phyloP scores from a whole-genome alignment of 176 grass and related monocot genomes.

The Carex kokanica region DNA sequence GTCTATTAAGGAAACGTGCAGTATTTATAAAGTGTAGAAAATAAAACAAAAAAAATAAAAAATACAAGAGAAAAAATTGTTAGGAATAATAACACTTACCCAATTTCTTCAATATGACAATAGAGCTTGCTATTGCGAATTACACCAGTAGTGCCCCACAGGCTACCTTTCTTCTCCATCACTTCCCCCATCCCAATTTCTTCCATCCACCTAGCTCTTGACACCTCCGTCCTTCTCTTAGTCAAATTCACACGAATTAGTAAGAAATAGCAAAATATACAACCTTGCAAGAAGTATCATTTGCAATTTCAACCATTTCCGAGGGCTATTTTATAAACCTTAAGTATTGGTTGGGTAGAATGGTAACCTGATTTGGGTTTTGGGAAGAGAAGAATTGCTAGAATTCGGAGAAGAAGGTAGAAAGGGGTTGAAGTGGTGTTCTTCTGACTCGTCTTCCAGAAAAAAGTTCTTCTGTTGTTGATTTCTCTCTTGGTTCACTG shows the following conservation, averaged over 20 bases:
- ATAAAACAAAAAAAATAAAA: not conserved
- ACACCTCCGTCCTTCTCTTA: slow-evolving; percentile 47
- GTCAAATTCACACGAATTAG: not conserved
- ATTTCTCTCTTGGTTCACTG: not conserved
- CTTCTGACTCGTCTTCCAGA: slow-evolving; percentile 6
- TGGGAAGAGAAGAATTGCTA: not conserved
- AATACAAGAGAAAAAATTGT: not conserved
- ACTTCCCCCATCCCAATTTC: slow-evolving; percentile 56
- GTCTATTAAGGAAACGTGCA: not conserved
- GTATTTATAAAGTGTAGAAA: not conserved
- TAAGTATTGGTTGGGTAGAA: not conserved
- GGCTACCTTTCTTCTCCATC: slow-evolving; percentile 64
- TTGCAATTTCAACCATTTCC: not conserved
- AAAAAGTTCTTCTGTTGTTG: slow-evolving; percentile 2
- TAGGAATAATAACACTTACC: slow-evolving; percentile 31
- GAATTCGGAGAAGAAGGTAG: not conserved
- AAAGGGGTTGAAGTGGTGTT: slow-evolving; percentile 25
- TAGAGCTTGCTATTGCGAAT: slow-evolving; percentile 46
- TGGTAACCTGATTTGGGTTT: slow-evolving; percentile 25
- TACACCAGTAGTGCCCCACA: slow-evolving; percentile 71
- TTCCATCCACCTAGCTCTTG: slow-evolving; percentile 66
- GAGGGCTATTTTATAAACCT: not conserved
- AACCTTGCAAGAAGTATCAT: not conserved
- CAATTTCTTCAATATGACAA: slow-evolving; percentile 86
- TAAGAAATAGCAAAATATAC: not conserved